Evolutionary conservation across 306 rosid species (phyloP).

Genomic region (Lupinus albus): DNA sequence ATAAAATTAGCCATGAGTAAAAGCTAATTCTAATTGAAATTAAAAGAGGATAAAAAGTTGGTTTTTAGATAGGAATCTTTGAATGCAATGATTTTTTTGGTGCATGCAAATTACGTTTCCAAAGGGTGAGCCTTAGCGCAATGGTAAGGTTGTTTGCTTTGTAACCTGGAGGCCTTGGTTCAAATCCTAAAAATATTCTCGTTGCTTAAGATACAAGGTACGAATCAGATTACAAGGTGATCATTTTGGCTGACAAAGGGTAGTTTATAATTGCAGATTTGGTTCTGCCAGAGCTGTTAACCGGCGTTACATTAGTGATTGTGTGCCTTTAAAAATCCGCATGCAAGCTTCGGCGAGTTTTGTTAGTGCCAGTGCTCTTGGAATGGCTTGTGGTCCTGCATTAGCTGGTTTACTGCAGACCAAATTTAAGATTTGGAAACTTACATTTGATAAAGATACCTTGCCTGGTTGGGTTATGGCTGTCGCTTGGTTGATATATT

Average conservation of each 20-base stretch:
- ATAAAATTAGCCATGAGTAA: slow-evolving; percentile 12
- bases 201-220: no score
- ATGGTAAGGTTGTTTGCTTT: no score
- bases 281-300: slow-evolving; percentile 99
- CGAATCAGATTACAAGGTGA: slow-evolving; percentile 16
- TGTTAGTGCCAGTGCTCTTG: slow-evolving; percentile 99
- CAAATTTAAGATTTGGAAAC: slow-evolving; percentile 71
- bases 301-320: slow-evolving; percentile 95
- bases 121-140: no score
- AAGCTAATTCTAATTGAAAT: slow-evolving; percentile 10
- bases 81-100: no score
- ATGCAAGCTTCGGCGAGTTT: slow-evolving; percentile 99
- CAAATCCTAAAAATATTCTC: no score
- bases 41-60: slow-evolving; percentile 6
- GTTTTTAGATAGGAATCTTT: neutral
- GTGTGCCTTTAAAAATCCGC: slow-evolving; percentile 83
- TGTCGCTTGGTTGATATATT: slow-evolving; percentile 82
- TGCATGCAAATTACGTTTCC: no score
- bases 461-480: slow-evolving; percentile 99
- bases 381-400: slow-evolving; percentile 99
- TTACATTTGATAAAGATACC: slow-evolving; percentile 81
- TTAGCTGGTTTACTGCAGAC: slow-evolving; percentile 91
- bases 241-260: slow-evolving; percentile 31
- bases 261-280: slow-evolving; percentile 57
- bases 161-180: no score